phyloP scores from a whole-genome alignment of 2,329 filamentous ascomycete genomes.

The Penicillium sp. region DNA sequence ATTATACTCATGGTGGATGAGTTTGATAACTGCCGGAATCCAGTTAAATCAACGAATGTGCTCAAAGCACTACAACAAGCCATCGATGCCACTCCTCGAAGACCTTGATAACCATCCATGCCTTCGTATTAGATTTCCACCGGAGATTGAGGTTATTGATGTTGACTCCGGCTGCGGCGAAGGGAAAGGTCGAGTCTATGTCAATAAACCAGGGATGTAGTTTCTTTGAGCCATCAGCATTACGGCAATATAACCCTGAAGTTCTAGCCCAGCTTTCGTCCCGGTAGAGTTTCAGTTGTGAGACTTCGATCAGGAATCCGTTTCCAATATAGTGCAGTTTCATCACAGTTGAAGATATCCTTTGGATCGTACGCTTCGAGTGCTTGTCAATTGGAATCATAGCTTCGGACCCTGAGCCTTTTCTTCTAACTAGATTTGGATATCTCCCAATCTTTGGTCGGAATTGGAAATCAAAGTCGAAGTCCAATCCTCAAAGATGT shows the following conservation, averaged over 20 bases:
- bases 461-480: too few relatives aligned
- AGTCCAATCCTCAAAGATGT: too few relatives aligned
- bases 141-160: background rate
- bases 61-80: background rate
- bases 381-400: too few relatives aligned
- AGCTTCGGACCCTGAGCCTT: too few relatives aligned
- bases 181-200: background rate
- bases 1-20: background rate
- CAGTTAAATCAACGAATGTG: background rate
- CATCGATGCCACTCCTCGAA: background rate
- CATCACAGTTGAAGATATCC: background rate
- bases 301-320: background rate
- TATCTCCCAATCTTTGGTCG: too few relatives aligned
- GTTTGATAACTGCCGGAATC: background rate
- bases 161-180: background rate
- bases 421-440: too few relatives aligned
- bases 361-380: background rate
- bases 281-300: background rate
- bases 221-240: background rate
- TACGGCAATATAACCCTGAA: background rate
- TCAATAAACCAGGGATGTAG: background rate
- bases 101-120: background rate
- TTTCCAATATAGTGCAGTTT: background rate
- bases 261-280: background rate
- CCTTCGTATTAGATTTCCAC: background rate